phyloP scores from a whole-genome alignment of 2,329 filamentous ascomycete species.

The Sporothrix inflata region DNA sequence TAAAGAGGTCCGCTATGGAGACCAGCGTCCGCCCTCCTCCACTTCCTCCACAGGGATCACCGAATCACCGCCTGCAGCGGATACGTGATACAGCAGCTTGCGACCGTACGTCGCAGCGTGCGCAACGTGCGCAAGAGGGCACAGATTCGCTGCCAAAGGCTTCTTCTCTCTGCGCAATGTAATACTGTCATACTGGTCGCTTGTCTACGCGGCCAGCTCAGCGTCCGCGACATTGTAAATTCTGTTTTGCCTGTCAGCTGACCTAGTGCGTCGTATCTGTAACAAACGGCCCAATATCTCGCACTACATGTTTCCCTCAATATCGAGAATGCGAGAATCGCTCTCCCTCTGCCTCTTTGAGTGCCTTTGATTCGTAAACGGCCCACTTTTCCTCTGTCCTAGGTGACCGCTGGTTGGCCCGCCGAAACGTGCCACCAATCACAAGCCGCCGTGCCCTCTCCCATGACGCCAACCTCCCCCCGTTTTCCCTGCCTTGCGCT shows the following conservation, averaged over 20 bases:
- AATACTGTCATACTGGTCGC: not conserved
- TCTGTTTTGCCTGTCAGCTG: not conserved
- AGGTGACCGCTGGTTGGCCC: slow-evolving; percentile 24
- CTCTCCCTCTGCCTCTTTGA: not conserved
- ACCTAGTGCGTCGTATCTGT: not conserved
- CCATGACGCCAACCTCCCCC: slow-evolving; percentile 33
- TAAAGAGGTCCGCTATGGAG: not conserved
- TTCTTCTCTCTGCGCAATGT: not conserved
- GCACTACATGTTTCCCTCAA: not conserved
- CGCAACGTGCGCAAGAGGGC: slow-evolving; percentile 14
- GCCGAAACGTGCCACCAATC: slow-evolving; percentile 27
- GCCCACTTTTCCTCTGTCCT: not conserved
- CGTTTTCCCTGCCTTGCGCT: slow-evolving; percentile 7
- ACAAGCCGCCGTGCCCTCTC: slow-evolving; percentile 1
- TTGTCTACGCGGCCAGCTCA: not conserved
- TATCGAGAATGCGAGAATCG: slow-evolving; percentile 4
- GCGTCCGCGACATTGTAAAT: not conserved
- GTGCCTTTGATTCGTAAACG: not conserved
- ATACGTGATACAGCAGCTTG: not conserved
- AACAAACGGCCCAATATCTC: not conserved
- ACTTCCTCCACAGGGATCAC: slow-evolving; percentile 4
- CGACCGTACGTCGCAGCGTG: not conserved
- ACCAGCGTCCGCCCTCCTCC: not conserved
- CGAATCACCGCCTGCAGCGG: slow-evolving; percentile 1
- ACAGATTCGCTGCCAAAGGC: not conserved